phyloP scores from a whole-genome alignment of 1,284 basidiomycete genomes.

The Boletus mariae region DNA sequence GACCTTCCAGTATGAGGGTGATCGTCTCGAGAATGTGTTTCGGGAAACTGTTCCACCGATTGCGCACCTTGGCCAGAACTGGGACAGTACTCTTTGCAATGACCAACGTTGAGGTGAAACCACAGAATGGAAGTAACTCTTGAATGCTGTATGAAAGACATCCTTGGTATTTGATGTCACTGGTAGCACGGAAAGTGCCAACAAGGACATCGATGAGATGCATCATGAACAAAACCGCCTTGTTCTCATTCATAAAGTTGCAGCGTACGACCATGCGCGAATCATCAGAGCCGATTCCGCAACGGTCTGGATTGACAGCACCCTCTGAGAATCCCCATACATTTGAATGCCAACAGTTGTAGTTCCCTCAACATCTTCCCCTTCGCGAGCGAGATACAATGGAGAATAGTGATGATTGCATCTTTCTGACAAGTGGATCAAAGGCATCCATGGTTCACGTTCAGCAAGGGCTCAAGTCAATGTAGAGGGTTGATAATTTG shows the following conservation, averaged over 20 bases:
- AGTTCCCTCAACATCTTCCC: slow-evolving; percentile 68
- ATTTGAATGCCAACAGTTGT: slow-evolving; percentile 77
- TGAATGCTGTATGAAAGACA: slow-evolving; percentile 92
- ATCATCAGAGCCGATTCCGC: slow-evolving; percentile 64
- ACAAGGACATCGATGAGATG: slow-evolving; percentile 91
- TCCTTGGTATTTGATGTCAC: slow-evolving; percentile 89
- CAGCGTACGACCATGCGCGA: slow-evolving; percentile 70
- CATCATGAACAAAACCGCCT: slow-evolving; percentile 79
- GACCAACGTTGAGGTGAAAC: slow-evolving; percentile 75
- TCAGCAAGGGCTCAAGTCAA: no score
- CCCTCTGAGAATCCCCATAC: slow-evolving; percentile 81
- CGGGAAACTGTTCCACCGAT: slow-evolving; percentile 76
- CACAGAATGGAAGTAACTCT: slow-evolving; percentile 86
- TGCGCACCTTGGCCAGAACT: slow-evolving; percentile 62
- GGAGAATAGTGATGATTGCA: slow-evolving; percentile 68
- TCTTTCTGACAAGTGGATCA: slow-evolving; percentile 69
- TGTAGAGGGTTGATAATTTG: no score
- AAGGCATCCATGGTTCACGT: slow-evolving; percentile 58
- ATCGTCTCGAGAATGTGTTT: slow-evolving; percentile 87
- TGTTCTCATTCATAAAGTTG: slow-evolving; percentile 83
- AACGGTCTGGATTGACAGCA: slow-evolving; percentile 94
- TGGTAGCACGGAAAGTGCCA: slow-evolving; percentile 87
- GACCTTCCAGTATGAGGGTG: slow-evolving; percentile 78
- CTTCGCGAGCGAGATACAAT: slow-evolving; percentile 69
- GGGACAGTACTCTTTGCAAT: slow-evolving; percentile 44